phyloP scores from a whole-genome alignment of 495 filamentous ascomycete species.

The Aspergillus ellipticus region DNA sequence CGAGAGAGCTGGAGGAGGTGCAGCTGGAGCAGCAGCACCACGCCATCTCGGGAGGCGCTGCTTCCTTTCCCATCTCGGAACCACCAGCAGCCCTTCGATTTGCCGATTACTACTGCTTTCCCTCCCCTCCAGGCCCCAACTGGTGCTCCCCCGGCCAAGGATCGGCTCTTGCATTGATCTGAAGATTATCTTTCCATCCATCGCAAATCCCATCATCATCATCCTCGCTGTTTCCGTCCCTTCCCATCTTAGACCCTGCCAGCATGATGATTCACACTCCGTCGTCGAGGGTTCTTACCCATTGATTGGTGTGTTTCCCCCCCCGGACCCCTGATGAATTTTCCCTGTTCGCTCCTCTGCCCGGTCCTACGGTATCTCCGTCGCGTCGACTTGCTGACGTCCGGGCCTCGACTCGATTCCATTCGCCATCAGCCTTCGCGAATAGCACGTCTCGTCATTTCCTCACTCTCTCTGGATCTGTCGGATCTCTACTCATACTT shows the following conservation, averaged over 20 bases:
- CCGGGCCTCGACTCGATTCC: neutral
- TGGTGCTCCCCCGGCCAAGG: neutral
- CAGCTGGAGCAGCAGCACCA: neutral
- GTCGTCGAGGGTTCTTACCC: neutral
- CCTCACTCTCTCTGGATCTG: too few relatives aligned
- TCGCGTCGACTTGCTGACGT: constrained; percentile 1
- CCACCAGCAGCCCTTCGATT: neutral
- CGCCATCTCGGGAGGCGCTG: constrained; percentile 5
- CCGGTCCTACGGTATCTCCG: constrained; percentile 1
- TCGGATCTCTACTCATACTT: neutral
- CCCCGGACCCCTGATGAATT: neutral
- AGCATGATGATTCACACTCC: neutral
- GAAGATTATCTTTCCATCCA: neutral
- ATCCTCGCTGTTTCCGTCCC: neutral
- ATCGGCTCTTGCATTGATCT: constrained; percentile 6
- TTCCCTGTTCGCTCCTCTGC: neutral
- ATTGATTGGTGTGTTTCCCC: constrained; percentile 1
- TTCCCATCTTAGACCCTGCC: neutral
- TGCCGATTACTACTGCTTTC: neutral
- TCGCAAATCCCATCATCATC: neutral
- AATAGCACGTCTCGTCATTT: neutral
- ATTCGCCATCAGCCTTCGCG: constrained; percentile 1
- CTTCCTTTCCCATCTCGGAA: neutral
- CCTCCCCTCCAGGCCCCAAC: neutral
- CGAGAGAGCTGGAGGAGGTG: neutral